Percentiles rank a stretch among this genome's conserved stretches.
Conservation (phyloP, 768 basidiomycete species). For the Calvatia gigantea region DNA sequence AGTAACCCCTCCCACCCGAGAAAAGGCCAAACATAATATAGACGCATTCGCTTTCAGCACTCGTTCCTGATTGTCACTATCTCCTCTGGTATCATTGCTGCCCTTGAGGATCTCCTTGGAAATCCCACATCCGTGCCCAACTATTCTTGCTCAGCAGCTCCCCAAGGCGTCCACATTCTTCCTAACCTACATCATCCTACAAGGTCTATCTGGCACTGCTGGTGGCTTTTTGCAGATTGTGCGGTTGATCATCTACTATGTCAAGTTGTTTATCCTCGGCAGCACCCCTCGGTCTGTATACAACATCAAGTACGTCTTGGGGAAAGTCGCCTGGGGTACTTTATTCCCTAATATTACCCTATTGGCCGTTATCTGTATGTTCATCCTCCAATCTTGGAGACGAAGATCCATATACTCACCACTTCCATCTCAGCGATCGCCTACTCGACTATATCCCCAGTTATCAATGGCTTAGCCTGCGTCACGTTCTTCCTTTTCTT, state of each 20-base stretch:
- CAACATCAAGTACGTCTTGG: conserved; percentile 72
- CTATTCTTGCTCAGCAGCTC: conserved; percentile 71
- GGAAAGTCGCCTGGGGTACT: conserved; percentile 73
- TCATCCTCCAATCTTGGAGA: too few species aligned
- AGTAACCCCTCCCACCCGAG: conserved; percentile 25
- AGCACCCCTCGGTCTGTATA: conserved; percentile 87
- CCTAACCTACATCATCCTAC: conserved; percentile 80
- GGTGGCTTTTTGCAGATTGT: conserved; percentile 81
- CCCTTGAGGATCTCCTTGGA: conserved; percentile 58
- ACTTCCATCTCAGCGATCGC: conserved; percentile 54
- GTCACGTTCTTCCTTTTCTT: conserved; percentile 83
- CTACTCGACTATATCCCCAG: conserved; percentile 87
- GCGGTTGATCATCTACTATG: conserved; percentile 78
- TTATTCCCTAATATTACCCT: conserved; percentile 72
- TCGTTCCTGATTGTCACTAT: conserved; percentile 91
- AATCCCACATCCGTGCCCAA: conserved; percentile 69
- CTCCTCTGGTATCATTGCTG: conserved; percentile 75
- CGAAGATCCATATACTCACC: too few species aligned
- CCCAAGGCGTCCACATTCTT: conserved; percentile 89
- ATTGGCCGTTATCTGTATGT: conserved; percentile 60
- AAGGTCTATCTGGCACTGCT: conserved; percentile 77
- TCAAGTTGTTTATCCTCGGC: conserved; percentile 83
- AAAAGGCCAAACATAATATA: background rate
- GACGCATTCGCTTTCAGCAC: conserved; percentile 48
- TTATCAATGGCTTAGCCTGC: conserved; percentile 89